phyloP scores from a whole-genome alignment of 176 grass and related monocot species.

The Zoysia japonica region DNA sequence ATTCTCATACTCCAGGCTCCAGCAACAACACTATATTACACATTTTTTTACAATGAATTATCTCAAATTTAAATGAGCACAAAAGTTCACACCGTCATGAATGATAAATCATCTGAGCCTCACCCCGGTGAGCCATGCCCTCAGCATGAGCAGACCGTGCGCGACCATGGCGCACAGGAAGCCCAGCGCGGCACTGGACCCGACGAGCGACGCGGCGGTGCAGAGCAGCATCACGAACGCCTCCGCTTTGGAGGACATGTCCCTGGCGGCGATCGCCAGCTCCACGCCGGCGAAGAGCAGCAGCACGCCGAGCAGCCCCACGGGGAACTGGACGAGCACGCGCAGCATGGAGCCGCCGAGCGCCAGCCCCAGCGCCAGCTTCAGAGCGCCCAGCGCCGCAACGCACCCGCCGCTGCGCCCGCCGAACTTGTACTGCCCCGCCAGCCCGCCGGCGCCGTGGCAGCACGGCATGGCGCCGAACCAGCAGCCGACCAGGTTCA shows the following conservation, averaged over 20 bases:
- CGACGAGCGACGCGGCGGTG: constrained; percentile 66
- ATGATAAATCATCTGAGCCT: neutral
- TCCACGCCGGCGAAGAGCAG: constrained; percentile 83
- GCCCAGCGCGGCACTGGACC: constrained; percentile 77
- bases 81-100: too few species aligned
- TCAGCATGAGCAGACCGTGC: constrained; percentile 57
- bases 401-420: constrained; percentile 69
- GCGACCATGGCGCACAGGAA: constrained; percentile 66
- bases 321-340: constrained; percentile 64
- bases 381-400: constrained; percentile 66
- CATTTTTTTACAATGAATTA: too few species aligned
- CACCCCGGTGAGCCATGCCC: constrained; percentile 18
- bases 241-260: constrained; percentile 72
- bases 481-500: constrained; percentile 92
- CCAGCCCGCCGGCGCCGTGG: constrained; percentile 82
- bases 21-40: too few species aligned
- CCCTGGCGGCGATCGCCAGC: constrained; percentile 68
- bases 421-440: constrained; percentile 86
- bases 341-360: constrained; percentile 69
- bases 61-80: too few species aligned
- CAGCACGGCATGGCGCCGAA: constrained; percentile 96
- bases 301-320: constrained; percentile 73
- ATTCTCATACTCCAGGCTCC: too few species aligned
- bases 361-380: constrained; percentile 60
- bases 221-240: constrained; percentile 79